Evolutionary conservation across 768 basidiomycete species (phyloP).

Genomic region (Termitomyces sp.): DNA sequence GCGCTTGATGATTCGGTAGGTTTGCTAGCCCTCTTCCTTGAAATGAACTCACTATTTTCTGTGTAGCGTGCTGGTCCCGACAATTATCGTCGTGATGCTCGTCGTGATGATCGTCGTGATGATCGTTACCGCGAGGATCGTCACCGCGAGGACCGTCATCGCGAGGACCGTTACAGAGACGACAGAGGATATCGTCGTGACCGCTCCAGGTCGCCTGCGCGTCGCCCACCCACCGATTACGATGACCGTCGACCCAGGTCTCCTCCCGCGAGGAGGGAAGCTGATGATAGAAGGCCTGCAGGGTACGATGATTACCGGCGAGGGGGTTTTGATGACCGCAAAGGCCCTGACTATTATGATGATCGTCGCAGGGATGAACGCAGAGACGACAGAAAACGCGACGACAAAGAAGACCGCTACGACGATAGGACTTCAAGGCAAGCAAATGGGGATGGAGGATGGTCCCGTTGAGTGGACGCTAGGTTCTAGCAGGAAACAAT

Average conservation of each 20-base stretch:
- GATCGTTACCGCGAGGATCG: slow-evolving; percentile 55
- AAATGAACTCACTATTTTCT: slow-evolving; percentile 6
- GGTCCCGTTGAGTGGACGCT: slow-evolving; percentile 62
- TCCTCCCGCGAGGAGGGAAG: slow-evolving; percentile 77
- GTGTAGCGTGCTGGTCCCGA: slow-evolving; percentile 63
- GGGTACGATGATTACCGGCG: slow-evolving; percentile 91
- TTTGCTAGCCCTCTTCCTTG: not conserved
- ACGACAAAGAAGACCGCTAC: slow-evolving; percentile 80
- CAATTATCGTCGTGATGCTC: slow-evolving; percentile 77
- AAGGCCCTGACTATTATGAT: slow-evolving; percentile 83
- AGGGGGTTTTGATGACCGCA: slow-evolving; percentile 80
- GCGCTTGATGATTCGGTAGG: slow-evolving; percentile 61
- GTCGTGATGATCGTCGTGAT: slow-evolving; percentile 68
- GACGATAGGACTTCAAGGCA: slow-evolving; percentile 75
- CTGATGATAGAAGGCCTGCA: slow-evolving; percentile 85
- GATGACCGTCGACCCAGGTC: slow-evolving; percentile 83
- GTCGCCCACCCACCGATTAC: slow-evolving; percentile 53
- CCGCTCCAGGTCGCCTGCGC: slow-evolving; percentile 79
- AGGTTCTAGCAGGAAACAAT: slow-evolving; percentile 34
- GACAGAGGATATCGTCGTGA: slow-evolving; percentile 68
- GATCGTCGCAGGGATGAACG: slow-evolving; percentile 86
- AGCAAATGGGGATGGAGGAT: slow-evolving; percentile 76
- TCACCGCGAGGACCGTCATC: slow-evolving; percentile 54
- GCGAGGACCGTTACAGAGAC: slow-evolving; percentile 58
- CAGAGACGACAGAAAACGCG: slow-evolving; percentile 77